Base-by-base conservation (phyloP, 441 rosid species). In the Croton laevigatus region DNA sequence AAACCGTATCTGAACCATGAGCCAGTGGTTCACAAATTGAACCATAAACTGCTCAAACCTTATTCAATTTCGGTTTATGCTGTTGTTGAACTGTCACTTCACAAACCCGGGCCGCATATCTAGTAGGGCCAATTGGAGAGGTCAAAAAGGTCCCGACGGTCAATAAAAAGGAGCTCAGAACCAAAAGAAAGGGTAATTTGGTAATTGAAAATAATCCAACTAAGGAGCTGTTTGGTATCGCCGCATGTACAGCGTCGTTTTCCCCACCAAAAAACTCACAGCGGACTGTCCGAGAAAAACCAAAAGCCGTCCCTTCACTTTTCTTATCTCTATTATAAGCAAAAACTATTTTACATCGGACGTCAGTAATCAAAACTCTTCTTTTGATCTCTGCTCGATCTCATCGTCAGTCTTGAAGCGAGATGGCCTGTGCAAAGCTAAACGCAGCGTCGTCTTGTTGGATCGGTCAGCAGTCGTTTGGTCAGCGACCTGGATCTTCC, bases 371-470 rank as follows among this genome's bases (percentile, higher is more conserved):
- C 37, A 23, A 57, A 46, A 38, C 27, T 17, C 19, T 22, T 62
- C 44, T 22, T 32, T 2, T 59, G 65, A 27, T 22, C 17, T n/a
- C 23, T 55, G 22, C 51, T 19, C 12, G 27, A 67, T 49, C 73
- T 48, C 11, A 38, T 59, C 23, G 0, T 69, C 4, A 0, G 8
- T n/a, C 36, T 54, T 36, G 11, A n/a, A 63, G 74, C 52, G n/a
- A 89, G n/a, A 89, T 93, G 98, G 94, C 97, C 64, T 91, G 85
- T 77, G 74, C 85, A 5, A 94, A 86, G 86, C 84, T 85, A 1
- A 84, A 82, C 77, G 75, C 85, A 2, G 75, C 90, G 70, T 88
- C 94, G 42, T 89, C 94, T 63, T 71, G 85, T 27, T 86, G 89
- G 97, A 82, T 89, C 86, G 87, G 85, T 20, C 96, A 86, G 10